Evolutionary conservation across 2,329 filamentous ascomycete genomes (phyloP).

Genomic region (Pseudopyrenochaeta lycopersici): DNA sequence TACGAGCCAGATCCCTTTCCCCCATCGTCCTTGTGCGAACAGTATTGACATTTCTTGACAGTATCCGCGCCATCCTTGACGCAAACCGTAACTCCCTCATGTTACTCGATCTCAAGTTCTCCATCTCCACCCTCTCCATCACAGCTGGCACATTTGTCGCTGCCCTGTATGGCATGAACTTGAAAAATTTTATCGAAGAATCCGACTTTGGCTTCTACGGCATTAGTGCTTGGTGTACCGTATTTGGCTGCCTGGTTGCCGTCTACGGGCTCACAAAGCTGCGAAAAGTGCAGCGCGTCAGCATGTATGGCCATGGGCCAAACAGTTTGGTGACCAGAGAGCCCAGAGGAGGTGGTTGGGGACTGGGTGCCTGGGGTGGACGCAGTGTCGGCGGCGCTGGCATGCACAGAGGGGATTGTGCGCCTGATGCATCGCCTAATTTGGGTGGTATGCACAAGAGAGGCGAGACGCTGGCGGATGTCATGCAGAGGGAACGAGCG

Average conservation of each 20-base stretch:
- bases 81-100: slow-evolving; percentile 98
- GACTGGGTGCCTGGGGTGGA: slow-evolving; percentile 40
- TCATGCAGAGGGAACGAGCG: slow-evolving; percentile 38
- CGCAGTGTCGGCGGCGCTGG: slow-evolving; percentile 26
- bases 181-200: slow-evolving; percentile 98
- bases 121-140: slow-evolving; percentile 91
- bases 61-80: slow-evolving; percentile 94
- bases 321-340: slow-evolving; percentile 26
- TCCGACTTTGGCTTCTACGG: slow-evolving; percentile 84
- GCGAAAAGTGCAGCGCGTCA: slow-evolving; percentile 84
- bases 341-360: slow-evolving; percentile 27
- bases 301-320: slow-evolving; percentile 73
- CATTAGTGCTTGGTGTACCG: slow-evolving; percentile 74
- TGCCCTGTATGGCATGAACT: slow-evolving; percentile 99
- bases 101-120: slow-evolving; percentile 96
- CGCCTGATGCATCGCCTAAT: slow-evolving; percentile 26
- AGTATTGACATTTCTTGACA: slow-evolving; percentile 50
- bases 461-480: slow-evolving; percentile 31
- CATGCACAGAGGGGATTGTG: slow-evolving; percentile 27
- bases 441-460: slow-evolving; percentile 26
- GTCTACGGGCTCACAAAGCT: slow-evolving; percentile 85
- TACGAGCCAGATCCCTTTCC: slow-evolving; percentile 58
- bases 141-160: slow-evolving; percentile 95
- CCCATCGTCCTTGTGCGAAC: slow-evolving; percentile 1
- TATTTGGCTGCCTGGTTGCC: slow-evolving; percentile 80